phyloP scores from a whole-genome alignment of 2,329 filamentous ascomycete genomes.

The Orbilia blumenaviensis region DNA sequence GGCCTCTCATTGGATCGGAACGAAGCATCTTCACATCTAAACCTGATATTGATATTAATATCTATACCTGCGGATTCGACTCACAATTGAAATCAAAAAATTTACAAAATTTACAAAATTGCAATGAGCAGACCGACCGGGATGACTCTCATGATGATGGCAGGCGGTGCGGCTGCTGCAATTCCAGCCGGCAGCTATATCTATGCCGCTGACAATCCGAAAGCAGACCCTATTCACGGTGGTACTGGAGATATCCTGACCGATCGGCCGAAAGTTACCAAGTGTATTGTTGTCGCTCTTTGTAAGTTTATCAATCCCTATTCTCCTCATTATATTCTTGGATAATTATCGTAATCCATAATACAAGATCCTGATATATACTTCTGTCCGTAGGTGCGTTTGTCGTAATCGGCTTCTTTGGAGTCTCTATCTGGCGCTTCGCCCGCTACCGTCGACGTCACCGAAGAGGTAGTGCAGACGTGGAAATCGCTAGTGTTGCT shows the following conservation, averaged over 20 bases:
- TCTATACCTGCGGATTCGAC: neutral
- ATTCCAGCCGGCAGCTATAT: neutral
- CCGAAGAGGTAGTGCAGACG: neutral
- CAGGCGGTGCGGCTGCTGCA: neutral
- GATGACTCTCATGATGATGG: neutral
- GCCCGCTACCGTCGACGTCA: neutral
- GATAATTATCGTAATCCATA: neutral
- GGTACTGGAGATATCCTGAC: neutral
- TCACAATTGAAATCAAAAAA: neutral
- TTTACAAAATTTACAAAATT: neutral
- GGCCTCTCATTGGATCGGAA: neutral
- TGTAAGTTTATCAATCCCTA: neutral
- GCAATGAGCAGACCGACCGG: neutral
- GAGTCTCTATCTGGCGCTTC: neutral
- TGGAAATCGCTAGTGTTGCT: neutral
- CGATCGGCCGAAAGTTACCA: constrained; percentile 3
- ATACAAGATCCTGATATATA: neutral
- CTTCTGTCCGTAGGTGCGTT: neutral
- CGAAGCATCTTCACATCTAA: neutral
- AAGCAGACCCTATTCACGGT: neutral
- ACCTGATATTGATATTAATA: too few species aligned
- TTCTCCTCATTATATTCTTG: neutral
- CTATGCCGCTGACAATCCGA: neutral
- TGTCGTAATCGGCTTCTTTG: neutral
- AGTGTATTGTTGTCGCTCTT: constrained; percentile 20